Conservation (phyloP, 2,329 filamentous ascomycete species). For the Colletotrichum caudatum region DNA sequence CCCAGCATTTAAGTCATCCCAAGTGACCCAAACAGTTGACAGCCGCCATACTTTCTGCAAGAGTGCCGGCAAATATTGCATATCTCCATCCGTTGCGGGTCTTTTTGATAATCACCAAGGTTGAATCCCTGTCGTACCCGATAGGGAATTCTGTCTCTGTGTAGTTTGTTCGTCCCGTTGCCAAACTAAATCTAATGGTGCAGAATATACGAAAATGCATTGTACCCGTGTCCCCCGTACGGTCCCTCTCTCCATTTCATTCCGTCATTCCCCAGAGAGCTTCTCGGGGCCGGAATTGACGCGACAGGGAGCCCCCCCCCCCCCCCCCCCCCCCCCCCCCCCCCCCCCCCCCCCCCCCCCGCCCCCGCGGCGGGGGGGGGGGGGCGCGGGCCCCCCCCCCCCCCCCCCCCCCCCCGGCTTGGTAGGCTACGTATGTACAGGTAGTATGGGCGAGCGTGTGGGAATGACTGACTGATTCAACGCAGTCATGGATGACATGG, state of each 20-base stretch:
- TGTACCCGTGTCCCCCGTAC: neutral
- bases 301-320: constrained; percentile 2
- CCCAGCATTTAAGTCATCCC: neutral
- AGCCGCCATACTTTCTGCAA: neutral
- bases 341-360: too few species aligned
- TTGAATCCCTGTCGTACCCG: neutral
- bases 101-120: neutral
- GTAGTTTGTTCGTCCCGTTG: too few species aligned
- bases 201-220: too few species aligned
- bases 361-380: too few species aligned
- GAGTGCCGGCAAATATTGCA: neutral
- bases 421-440: too few species aligned
- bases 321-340: too few species aligned
- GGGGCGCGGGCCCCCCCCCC: too few species aligned
- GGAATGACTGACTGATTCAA: constrained; percentile 13
- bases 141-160: neutral
- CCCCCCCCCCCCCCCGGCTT: too few species aligned
- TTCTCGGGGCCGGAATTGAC: constrained; percentile 20
- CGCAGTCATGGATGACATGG: neutral
- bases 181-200: too few species aligned
- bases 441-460: too few species aligned
- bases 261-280: neutral
- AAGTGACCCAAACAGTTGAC: neutral
- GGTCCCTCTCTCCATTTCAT: neutral
- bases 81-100: neutral